These are phyloP conservation scores for Eucalyptus marginata DNA, from an alignment of 345 rosid species.

Conservation along the genomic window DNA sequence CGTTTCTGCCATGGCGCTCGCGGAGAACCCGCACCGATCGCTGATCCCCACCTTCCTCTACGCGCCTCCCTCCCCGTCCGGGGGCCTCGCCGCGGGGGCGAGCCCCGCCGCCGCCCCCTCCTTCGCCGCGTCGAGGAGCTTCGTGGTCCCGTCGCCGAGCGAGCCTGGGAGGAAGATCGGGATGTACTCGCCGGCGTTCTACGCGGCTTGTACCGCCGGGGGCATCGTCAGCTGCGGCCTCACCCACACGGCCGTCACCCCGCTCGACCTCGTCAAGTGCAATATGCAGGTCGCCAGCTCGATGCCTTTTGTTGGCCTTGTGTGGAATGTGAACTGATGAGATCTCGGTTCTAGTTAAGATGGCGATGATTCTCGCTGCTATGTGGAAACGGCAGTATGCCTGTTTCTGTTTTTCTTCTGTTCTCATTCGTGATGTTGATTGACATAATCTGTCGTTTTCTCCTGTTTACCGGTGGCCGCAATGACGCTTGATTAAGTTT, in stretches of 20 bases:
- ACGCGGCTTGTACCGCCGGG: constrained; percentile 83
- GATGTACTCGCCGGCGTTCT: constrained; percentile 85
- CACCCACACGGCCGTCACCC: constrained; percentile 93
- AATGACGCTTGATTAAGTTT: not conserved
- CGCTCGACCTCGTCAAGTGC: constrained; percentile 98
- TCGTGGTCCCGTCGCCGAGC: constrained; percentile 43
- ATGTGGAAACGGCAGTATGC: too few relatives aligned
- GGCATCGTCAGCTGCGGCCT: constrained; percentile 94
- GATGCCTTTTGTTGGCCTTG: not conserved
- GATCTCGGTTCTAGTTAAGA: not conserved
- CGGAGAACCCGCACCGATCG: constrained; percentile 29
- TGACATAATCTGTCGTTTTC: not conserved
- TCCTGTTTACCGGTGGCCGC: not conserved
- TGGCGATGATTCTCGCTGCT: not conserved
- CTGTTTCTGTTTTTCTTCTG: not conserved
- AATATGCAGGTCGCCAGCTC: constrained; percentile 76
- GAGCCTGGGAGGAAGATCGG: constrained; percentile 67
- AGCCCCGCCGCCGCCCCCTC: not conserved
- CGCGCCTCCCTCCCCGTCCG: constrained; percentile 27
- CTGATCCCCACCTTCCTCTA: constrained; percentile 71
- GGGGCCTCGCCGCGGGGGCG: constrained; percentile 12
- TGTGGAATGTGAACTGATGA: not conserved
- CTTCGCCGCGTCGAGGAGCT: constrained; percentile 6
- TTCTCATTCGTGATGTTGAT: not conserved
- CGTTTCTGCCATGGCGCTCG: constrained; percentile 26